Evolutionary conservation across 768 basidiomycete genomes (phyloP).

Genomic region (Gyrodon lividus): DNA sequence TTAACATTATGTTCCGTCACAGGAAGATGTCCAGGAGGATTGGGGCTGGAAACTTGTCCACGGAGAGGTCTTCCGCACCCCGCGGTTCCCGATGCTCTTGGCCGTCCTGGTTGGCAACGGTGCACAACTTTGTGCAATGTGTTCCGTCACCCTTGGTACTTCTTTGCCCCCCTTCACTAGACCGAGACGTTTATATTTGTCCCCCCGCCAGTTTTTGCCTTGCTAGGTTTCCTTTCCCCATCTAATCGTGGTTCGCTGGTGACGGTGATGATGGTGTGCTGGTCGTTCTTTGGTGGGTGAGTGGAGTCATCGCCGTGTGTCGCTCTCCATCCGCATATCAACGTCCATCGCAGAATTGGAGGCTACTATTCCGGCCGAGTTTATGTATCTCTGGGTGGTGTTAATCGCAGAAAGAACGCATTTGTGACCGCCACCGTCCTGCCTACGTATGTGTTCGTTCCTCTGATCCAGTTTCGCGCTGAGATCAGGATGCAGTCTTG

Average conservation of each 20-base stretch:
- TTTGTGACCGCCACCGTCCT: conserved; percentile 87
- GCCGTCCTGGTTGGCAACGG: conserved; percentile 85
- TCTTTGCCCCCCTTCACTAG: neutral
- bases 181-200: conserved; percentile 5
- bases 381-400: conserved; percentile 72
- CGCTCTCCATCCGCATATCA: neutral
- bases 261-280: conserved; percentile 65
- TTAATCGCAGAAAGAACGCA: conserved; percentile 74
- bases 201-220: conserved; percentile 68
- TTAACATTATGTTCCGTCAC: neutral
- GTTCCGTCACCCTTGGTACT: conserved; percentile 78
- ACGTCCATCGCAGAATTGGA: conserved; percentile 54
- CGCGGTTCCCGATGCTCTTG: conserved; percentile 71
- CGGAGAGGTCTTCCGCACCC: conserved; percentile 92
- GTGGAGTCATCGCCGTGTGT: conserved; percentile 11
- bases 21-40: conserved; percentile 97
- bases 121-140: conserved; percentile 69
- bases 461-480: conserved; percentile 2
- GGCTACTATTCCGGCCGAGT: conserved; percentile 87
- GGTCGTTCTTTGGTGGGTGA: conserved; percentile 89
- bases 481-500: conserved; percentile 46
- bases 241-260: conserved; percentile 94
- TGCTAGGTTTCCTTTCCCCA: conserved; percentile 91
- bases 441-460: conserved; percentile 62
- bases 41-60: conserved; percentile 99